Evolutionary conservation across 1,284 basidiomycete genomes (phyloP).

Genomic region (Thelephora terrestris): DNA sequence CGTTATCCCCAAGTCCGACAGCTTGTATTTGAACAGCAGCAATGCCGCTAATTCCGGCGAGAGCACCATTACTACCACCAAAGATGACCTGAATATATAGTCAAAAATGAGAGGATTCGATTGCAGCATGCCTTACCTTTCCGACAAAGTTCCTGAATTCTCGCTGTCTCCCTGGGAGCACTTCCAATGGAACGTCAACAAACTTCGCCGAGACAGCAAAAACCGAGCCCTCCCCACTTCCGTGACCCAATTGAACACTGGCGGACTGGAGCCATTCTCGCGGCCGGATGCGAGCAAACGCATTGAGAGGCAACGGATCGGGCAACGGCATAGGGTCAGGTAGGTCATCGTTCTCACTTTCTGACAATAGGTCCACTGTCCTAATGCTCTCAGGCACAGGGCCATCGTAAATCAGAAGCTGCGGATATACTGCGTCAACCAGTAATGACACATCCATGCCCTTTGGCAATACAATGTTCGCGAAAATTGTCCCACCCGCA

Average conservation of each 20-base stretch:
- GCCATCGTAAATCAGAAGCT: slow-evolving; percentile 68
- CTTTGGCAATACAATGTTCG: slow-evolving; percentile 50
- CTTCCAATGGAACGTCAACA: slow-evolving; percentile 60
- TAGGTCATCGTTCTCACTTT: slow-evolving; percentile 20
- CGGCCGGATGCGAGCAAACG: slow-evolving; percentile 64
- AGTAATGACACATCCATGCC: slow-evolving; percentile 54
- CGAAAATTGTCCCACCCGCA: slow-evolving; percentile 58
- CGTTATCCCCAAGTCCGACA: slow-evolving; percentile 38
- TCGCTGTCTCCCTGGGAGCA: slow-evolving; percentile 61
- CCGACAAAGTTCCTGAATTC: slow-evolving; percentile 64
- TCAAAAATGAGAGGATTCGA: background rate
- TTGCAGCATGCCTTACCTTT: slow-evolving; percentile 38
- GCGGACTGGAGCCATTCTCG: slow-evolving; percentile 53
- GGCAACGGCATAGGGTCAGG: slow-evolving; percentile 39
- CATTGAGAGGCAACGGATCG: slow-evolving; percentile 52
- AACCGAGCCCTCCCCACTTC: slow-evolving; percentile 38
- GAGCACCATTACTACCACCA: slow-evolving; percentile 42
- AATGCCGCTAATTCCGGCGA: slow-evolving; percentile 58
- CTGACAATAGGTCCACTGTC: slow-evolving; percentile 3
- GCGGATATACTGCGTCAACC: slow-evolving; percentile 56
- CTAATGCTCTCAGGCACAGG: slow-evolving; percentile 32
- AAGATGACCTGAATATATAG: slow-evolving; percentile 48
- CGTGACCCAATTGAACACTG: slow-evolving; percentile 32
- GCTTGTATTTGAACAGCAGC: slow-evolving; percentile 52
- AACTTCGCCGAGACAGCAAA: slow-evolving; percentile 54